A percentile compares a stretch with the other conserved stretches of the same genome.
Evolutionary conservation across 768 basidiomycete species (phyloP).

Genomic region (Tulasnella calospora): DNA sequence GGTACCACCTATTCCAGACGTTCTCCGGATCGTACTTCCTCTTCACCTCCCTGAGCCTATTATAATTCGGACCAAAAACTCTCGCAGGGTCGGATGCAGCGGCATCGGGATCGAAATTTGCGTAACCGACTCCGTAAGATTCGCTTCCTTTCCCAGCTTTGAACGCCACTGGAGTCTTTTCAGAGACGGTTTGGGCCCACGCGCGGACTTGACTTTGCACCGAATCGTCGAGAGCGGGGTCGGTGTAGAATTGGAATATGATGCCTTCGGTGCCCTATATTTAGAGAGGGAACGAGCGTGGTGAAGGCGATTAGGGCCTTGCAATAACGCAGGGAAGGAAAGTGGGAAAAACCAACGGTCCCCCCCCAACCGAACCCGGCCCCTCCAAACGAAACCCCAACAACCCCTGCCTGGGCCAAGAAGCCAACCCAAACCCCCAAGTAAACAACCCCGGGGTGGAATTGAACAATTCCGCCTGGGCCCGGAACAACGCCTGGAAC

Average conservation of each 20-base stretch:
- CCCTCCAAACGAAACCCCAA: not conserved
- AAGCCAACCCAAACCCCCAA: not conserved
- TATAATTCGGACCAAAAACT: slow-evolving; percentile 22
- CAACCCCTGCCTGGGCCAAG: not conserved
- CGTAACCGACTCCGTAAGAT: not conserved
- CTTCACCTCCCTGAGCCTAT: slow-evolving; percentile 19
- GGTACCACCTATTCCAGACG: slow-evolving; percentile 29
- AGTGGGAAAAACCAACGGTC: not conserved
- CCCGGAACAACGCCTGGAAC: not conserved
- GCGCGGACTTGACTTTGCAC: not conserved
- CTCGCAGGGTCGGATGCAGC: not conserved
- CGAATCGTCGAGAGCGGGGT: not conserved
- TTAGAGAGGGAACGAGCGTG: no score
- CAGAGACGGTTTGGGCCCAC: not conserved
- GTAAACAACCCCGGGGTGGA: not conserved
- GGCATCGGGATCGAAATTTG: not conserved
- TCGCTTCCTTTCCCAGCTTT: not conserved
- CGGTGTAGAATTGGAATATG: not conserved
- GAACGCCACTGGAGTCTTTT: not conserved
- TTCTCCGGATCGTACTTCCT: slow-evolving; percentile 26
- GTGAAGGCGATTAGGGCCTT: not conserved
- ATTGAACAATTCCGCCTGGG: not conserved
- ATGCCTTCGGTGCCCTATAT: not conserved
- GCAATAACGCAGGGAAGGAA: not conserved
- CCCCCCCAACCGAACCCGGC: not conserved